Conservation (phyloP, 2,329 filamentous ascomycete genomes). For the Exutisphaerella laricina region DNA sequence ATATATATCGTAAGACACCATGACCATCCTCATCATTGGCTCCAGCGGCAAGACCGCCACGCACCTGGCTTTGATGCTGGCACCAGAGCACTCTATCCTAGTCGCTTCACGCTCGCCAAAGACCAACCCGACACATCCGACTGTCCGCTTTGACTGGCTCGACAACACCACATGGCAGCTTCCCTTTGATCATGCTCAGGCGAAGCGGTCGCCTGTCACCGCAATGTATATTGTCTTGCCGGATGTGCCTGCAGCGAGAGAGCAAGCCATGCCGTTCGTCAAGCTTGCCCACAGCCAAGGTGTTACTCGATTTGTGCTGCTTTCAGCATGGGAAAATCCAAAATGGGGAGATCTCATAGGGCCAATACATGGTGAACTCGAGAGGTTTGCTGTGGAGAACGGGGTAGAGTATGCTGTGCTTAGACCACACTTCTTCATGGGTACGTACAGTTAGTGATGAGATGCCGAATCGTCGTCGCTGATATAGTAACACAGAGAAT, state of each 20-base stretch:
- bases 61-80: conserved; percentile 11
- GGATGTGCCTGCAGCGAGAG: conserved; percentile 30
- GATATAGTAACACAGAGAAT: conserved; percentile 43
- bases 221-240: conserved; percentile 43
- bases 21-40: conserved; percentile 22
- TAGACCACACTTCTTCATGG: conserved; percentile 47
- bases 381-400: conserved; percentile 20
- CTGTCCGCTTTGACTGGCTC: conserved; percentile 42
- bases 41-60: conserved; percentile 18
- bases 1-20: too few species aligned
- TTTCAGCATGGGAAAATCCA: conserved; percentile 23
- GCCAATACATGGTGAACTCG: conserved; percentile 11
- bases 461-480: too few species aligned
- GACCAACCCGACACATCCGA: conserved; percentile 4
- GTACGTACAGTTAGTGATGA: conserved; percentile 32
- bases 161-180: conserved; percentile 38
- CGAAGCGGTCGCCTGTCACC: conserved; percentile 24
- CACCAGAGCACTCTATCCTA: conserved; percentile 8
- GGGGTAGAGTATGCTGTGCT: conserved; percentile 41
- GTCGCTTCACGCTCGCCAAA: conserved; percentile 11
- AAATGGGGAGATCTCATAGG: conserved; percentile 11
- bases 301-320: conserved; percentile 43
- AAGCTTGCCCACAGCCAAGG: conserved; percentile 37
- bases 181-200: conserved; percentile 28
- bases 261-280: conserved; percentile 39